Evolutionary conservation across 352 stramenopile species (phyloP).

Genomic region (Pythium dissotocum): DNA sequence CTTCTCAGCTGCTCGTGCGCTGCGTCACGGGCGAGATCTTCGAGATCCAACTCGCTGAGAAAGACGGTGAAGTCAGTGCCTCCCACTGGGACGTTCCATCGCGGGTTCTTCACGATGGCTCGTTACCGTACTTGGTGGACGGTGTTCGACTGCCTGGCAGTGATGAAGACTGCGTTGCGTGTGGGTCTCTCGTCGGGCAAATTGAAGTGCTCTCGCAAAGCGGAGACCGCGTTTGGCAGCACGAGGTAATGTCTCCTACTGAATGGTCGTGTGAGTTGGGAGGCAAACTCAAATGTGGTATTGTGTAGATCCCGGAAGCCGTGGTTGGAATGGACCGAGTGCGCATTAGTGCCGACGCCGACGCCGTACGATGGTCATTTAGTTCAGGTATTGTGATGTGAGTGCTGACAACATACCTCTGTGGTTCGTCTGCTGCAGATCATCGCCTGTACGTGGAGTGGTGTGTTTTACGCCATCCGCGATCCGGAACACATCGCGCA

Average conservation of each 20-base stretch:
- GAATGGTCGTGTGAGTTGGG: no score
- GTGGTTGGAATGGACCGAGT: conserved; percentile 30
- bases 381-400: background rate
- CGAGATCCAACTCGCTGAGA: conserved; percentile 28
- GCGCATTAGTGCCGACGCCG: conserved; percentile 6
- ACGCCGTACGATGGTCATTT: conserved; percentile 16
- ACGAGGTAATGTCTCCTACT: conserved; percentile 12
- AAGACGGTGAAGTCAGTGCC: conserved; percentile 28
- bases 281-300: no score
- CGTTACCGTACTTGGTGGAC: conserved; percentile 42
- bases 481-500: conserved; percentile 43
- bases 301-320: conserved; percentile 23
- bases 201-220: conserved; percentile 21
- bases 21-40: conserved; percentile 63
- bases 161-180: conserved; percentile 18
- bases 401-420: background rate
- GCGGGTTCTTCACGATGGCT: conserved; percentile 33
- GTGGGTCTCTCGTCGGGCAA: conserved; percentile 20
- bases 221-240: conserved; percentile 21
- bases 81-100: conserved; percentile 38
- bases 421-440: conserved; percentile 35
- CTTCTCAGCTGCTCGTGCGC: conserved; percentile 36
- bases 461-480: conserved; percentile 52
- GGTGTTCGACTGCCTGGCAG: conserved; percentile 30
- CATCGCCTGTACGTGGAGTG: conserved; percentile 73